Percentiles rank a stretch among this genome's conserved stretches.
These are phyloP conservation scores for Aspergillus sclerotioniger DNA, from an alignment of 495 filamentous ascomycete genomes.

Conservation along the genomic window DNA sequence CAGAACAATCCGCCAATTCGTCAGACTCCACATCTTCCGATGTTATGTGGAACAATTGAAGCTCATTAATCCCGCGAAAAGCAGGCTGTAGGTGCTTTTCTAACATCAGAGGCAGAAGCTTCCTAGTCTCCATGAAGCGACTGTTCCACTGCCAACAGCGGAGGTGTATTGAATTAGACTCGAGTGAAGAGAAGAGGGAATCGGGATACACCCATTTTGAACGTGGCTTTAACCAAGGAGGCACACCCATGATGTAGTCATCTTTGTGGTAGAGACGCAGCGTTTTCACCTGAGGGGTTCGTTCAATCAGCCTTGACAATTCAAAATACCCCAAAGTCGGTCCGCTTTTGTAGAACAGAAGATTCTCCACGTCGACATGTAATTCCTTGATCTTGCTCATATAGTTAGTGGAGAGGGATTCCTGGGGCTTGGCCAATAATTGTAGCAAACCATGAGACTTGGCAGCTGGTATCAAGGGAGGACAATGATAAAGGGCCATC, in stretches of 20 bases:
- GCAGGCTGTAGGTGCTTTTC: conserved; percentile 53
- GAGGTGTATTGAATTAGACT: conserved; percentile 46
- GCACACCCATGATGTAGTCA: conserved; percentile 33
- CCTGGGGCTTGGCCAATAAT: conserved; percentile 44
- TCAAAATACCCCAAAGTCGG: conserved; percentile 48
- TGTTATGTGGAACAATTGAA: conserved; percentile 66
- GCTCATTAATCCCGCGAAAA: conserved; percentile 58
- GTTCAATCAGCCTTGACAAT: conserved; percentile 38
- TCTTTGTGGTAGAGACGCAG: conserved; percentile 42
- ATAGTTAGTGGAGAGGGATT: conserved; percentile 52
- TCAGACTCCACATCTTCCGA: conserved; percentile 31
- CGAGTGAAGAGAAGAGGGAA: conserved; percentile 55
- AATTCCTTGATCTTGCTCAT: conserved; percentile 67
- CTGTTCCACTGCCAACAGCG: conserved; percentile 77
- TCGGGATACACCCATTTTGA: conserved; percentile 64
- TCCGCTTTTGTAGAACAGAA: conserved; percentile 44
- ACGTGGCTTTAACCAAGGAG: conserved; percentile 22
- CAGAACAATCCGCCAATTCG: conserved; percentile 9
- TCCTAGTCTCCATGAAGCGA: conserved; percentile 53
- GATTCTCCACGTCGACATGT: conserved; percentile 57
- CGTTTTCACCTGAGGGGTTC: conserved; percentile 40
- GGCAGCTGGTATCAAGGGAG: conserved; percentile 56
- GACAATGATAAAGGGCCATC: conserved; percentile 67
- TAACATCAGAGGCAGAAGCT: conserved; percentile 50
- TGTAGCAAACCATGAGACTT: conserved; percentile 49